These are phyloP conservation scores for Eutrema yunnanense DNA, from an alignment of 345 rosid species.

Conservation along the genomic window DNA sequence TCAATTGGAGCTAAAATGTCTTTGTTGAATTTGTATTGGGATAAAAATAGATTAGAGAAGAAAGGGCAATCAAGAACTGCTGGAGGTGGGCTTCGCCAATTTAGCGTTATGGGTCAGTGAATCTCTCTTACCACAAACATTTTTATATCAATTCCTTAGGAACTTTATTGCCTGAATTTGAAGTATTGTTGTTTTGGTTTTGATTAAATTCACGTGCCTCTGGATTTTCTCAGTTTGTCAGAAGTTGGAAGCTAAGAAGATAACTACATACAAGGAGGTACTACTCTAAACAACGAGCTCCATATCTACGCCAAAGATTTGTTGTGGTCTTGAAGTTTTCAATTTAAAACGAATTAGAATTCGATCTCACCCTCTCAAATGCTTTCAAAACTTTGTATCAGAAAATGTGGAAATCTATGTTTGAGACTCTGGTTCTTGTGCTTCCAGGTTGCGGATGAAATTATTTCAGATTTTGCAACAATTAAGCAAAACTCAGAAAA, in stretches of 20 bases:
- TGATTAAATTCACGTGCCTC: background rate
- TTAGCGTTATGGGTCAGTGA: constrained; percentile 38
- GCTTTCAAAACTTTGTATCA: background rate
- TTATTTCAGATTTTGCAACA: constrained; percentile 34
- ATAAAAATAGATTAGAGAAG: constrained; percentile 9
- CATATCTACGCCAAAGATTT: background rate
- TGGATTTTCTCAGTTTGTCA: constrained; percentile 35
- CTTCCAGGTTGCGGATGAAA: constrained; percentile 40
- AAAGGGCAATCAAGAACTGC: constrained; percentile 35
- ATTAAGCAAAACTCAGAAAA: constrained; percentile 18
- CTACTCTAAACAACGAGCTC: background rate
- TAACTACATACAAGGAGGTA: constrained; percentile 44
- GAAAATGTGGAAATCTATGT: background rate
- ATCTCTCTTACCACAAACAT: background rate
- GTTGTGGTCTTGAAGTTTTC: background rate
- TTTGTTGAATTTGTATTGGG: background rate
- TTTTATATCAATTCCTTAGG: background rate
- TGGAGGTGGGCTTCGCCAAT: constrained; percentile 42
- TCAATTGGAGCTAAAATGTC: background rate
- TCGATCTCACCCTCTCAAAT: background rate
- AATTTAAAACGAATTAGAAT: background rate
- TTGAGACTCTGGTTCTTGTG: constrained; percentile 17
- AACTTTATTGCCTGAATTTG: background rate
- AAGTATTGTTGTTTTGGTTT: background rate
- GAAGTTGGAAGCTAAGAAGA: constrained; percentile 45